Evolutionary conservation across 768 basidiomycete species (phyloP), one percentile per base, ranked within the genome.

Genomic region (Boletus rubescentipes): DNA sequence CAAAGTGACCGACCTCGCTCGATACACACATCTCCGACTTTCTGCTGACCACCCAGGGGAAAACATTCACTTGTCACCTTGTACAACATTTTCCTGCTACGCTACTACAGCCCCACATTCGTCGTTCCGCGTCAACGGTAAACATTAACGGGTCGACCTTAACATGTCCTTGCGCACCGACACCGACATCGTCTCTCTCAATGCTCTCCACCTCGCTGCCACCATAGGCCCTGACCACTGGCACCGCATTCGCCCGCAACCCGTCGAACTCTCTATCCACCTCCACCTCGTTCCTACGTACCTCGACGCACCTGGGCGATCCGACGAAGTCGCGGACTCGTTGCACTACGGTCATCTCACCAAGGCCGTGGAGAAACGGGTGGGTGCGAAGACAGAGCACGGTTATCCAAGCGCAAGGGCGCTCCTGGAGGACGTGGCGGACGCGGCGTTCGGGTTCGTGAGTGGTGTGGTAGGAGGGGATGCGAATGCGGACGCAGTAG

Each of bases 291-390:
- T 63, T 18, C 66, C 71, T 0, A 61, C 69, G 2, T 78, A 75
- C 55, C 74, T 89, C 51, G 57, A 75, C 11, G 46, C 60, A 0
- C 75, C 84, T 0, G 83, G 78, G 0, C 46, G 59, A 23, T 72
- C 77, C 0, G 85, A 87, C 66, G 65, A 82, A 57, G 79, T 87
- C 15, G 53, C 65, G 0, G 76, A 84, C 53, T 82, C 84, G 0
- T 69, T 90, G 7, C 81, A 89, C 67, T 89, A 91, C 62, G 84
- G 85, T 5, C 74, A 79, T 26, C 76, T 89, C 29, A 72, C 78
- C 21, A 86, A 86, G 60, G 65, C 67, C 0, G 70, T 83, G 49
- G 67, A 67, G n/a, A 54, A 21, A 1, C 68, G 75, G 2, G 61
- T 71, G 9, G 46, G 21, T 5, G 14, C 9, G n/a, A 35, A 68